phyloP scores from a whole-genome alignment of 78 protist genomes.

The Paulinella micropora region DNA sequence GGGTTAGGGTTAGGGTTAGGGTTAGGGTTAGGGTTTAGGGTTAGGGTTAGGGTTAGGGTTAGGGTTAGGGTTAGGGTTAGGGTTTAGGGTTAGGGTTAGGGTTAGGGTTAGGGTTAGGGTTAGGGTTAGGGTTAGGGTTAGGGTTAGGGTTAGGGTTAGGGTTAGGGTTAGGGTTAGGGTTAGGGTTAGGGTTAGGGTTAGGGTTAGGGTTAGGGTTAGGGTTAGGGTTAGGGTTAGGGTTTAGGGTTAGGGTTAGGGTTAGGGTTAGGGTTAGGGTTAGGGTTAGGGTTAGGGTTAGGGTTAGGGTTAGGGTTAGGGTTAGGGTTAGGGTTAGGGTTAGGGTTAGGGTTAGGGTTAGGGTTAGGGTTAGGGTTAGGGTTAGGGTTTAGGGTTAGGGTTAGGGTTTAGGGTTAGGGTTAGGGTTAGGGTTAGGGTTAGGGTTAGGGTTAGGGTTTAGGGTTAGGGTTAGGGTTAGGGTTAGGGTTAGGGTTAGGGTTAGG shows the following conservation, averaged over 20 bases:
- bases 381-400: not conserved
- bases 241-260: conserved; percentile 19
- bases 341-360: conserved; percentile 8
- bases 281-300: conserved; percentile 20
- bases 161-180: conserved; percentile 18
- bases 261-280: conserved; percentile 19
- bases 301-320: conserved; percentile 19
- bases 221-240: conserved; percentile 19
- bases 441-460: not conserved
- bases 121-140: conserved; percentile 19
- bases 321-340: conserved; percentile 19
- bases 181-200: conserved; percentile 7
- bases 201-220: conserved; percentile 20
- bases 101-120: conserved; percentile 19
- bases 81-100: conserved; percentile 14
- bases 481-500: conserved; percentile 9
- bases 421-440: not conserved
- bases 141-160: conserved; percentile 20
- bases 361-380: conserved; percentile 19
- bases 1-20: not conserved
- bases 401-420: not conserved
- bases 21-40: not conserved
- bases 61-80: not conserved
- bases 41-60: conserved; percentile 3
- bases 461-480: conserved; percentile 19